A percentile compares a stretch with the other conserved stretches of the same genome.
These are phyloP conservation scores for Fusarium chlamydosporum DNA, from an alignment of 2,329 filamentous ascomycete species.

Conservation along the genomic window DNA sequence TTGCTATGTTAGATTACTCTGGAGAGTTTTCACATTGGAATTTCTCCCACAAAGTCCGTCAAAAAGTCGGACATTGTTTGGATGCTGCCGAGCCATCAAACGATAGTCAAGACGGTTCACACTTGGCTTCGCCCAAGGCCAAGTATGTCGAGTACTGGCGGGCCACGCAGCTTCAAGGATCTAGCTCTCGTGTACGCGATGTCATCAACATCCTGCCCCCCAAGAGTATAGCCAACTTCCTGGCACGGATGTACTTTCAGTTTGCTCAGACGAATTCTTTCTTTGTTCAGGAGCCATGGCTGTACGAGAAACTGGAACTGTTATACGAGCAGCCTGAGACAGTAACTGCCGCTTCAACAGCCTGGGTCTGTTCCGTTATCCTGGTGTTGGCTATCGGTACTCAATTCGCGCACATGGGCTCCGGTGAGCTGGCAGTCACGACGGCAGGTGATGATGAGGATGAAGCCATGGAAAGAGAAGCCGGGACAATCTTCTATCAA, in stretches of 20 bases:
- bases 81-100: not conserved
- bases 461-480: not conserved
- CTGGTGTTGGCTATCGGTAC: not conserved
- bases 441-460: not conserved
- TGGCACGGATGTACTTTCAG: not conserved
- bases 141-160: slow-evolving; percentile 5
- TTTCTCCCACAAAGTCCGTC: not conserved
- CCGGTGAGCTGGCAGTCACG: not conserved
- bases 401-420: slow-evolving; percentile 1
- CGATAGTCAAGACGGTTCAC: not conserved
- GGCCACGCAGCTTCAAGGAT: slow-evolving; percentile 2
- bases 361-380: not conserved
- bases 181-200: not conserved
- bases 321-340: not conserved
- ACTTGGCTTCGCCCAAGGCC: not conserved
- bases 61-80: slow-evolving; percentile 1
- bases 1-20: not conserved
- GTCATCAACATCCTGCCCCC: not conserved
- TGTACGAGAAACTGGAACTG: not conserved
- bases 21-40: slow-evolving; percentile 8
- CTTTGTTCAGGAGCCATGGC: slow-evolving; percentile 2
- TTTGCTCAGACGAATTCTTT: slow-evolving; percentile 7
- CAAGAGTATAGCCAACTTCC: slow-evolving; percentile 1
- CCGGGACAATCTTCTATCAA: slow-evolving; percentile 1
- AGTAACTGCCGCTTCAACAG: not conserved